phyloP scores from a whole-genome alignment of 495 filamentous ascomycete genomes.

The Penicillium flavigenum region DNA sequence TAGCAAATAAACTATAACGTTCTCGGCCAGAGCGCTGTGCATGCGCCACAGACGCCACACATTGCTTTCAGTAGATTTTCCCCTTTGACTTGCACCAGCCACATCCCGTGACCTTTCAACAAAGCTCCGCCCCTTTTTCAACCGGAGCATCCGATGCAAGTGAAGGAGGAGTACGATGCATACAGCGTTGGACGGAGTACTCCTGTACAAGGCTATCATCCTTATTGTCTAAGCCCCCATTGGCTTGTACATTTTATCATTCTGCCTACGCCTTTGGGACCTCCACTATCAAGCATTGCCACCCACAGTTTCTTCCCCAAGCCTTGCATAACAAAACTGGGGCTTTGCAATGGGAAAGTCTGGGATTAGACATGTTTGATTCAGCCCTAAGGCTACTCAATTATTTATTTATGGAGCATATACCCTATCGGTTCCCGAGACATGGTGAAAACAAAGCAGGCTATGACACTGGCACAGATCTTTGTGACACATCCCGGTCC shows the following conservation, averaged over 20 bases:
- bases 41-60: conserved; percentile 7
- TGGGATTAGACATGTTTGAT: neutral
- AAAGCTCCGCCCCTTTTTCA: conserved; percentile 6
- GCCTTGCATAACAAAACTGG: neutral
- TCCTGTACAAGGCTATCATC: neutral
- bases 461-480: neutral
- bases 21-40: neutral
- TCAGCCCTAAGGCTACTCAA: conserved; percentile 3
- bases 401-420: conserved; percentile 2
- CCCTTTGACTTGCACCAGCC: neutral
- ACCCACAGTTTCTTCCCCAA: neutral
- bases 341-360: neutral
- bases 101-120: conserved; percentile 8
- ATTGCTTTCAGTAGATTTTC: neutral
- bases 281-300: conserved; percentile 12
- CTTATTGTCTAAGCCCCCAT: conserved; percentile 2
- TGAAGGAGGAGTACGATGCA: neutral
- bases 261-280: neutral
- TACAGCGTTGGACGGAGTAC: neutral
- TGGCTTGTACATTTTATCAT: conserved; percentile 1
- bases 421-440: neutral
- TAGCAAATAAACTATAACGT: neutral
- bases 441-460: neutral
- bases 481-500: neutral
- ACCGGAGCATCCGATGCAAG: neutral